These are phyloP conservation scores for Penicillium fuscoglaucum DNA, from an alignment of 2,329 filamentous ascomycete species.

Conservation along the genomic window DNA sequence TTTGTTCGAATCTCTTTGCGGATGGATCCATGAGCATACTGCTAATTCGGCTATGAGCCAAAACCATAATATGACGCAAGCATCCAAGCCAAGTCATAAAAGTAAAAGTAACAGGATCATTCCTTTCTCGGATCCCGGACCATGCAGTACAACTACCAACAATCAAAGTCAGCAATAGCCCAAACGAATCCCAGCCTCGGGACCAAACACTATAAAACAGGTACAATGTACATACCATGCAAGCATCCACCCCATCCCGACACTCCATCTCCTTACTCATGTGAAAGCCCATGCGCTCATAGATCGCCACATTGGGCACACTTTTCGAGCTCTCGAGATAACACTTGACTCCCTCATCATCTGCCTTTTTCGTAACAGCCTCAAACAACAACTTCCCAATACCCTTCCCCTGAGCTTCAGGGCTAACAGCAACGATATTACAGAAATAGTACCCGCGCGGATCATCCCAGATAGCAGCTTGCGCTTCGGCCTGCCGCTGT, in stretches of 20 bases:
- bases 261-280: conserved; percentile 67
- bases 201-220: background rate
- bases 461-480: conserved; percentile 65
- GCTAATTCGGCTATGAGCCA: background rate
- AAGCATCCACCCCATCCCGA: conserved; percentile 60
- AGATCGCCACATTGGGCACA: conserved; percentile 70
- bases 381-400: conserved; percentile 66
- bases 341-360: conserved; percentile 63
- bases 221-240: conserved; percentile 45
- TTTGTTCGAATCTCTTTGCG: background rate
- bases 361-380: conserved; percentile 63
- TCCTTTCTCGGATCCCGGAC: conserved; percentile 22
- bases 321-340: conserved; percentile 71
- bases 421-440: conserved; percentile 73
- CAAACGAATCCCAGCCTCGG: background rate
- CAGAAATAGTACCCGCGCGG: conserved; percentile 73
- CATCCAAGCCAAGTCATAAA: background rate
- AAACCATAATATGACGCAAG: background rate
- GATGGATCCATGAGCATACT: background rate
- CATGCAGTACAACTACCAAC: conserved; percentile 31
- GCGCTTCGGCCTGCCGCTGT: conserved; percentile 63
- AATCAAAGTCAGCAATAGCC: background rate
- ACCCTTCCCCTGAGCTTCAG: conserved; percentile 64
- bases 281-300: conserved; percentile 68
- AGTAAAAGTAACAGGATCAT: conserved; percentile 1